These are phyloP conservation scores for Bruguiera sexangula DNA, from an alignment of 345 rosid genomes.

Conservation along the genomic window DNA sequence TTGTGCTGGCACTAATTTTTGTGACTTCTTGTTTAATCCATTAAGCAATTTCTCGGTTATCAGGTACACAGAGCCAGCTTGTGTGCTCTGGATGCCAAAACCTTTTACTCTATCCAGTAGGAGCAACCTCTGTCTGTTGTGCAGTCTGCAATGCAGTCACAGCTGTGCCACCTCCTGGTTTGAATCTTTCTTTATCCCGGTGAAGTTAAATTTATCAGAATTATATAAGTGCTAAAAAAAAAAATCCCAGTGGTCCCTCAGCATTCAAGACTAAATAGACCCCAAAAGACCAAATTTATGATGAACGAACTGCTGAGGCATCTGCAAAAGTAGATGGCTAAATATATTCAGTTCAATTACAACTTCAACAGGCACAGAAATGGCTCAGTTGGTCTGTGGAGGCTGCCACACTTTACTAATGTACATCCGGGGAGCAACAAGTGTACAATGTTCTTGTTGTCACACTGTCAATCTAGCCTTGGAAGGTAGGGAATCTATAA, in stretches of 20 bases:
- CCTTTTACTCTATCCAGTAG: conserved; percentile 83
- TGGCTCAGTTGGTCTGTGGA: conserved; percentile 97
- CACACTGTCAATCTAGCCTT: conserved; percentile 89
- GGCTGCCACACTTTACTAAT: conserved; percentile 94
- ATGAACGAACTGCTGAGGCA: too few species aligned
- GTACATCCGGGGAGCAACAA: conserved; percentile 98
- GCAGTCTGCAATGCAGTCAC: conserved; percentile 99
- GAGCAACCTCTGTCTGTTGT: conserved; percentile 94
- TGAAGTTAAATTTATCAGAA: neutral
- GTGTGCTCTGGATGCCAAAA: conserved; percentile 97
- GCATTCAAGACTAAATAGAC: too few species aligned
- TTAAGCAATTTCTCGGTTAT: neutral
- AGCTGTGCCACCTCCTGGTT: conserved; percentile 93
- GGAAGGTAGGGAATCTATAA: conserved; percentile 48
- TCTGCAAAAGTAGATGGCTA: neutral
- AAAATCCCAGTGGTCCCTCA: too few species aligned
- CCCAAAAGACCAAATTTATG: too few species aligned
- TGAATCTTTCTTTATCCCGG: neutral
- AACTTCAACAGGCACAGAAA: conserved; percentile 72
- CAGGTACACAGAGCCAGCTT: conserved; percentile 79
- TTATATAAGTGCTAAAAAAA: too few species aligned
- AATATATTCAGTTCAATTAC: neutral
- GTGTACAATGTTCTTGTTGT: conserved; percentile 97
- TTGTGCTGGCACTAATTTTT: neutral
- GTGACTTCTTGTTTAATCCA: neutral